phyloP scores from a whole-genome alignment of 371 early-diverging fungal species.

The Chytridiales sp. region DNA sequence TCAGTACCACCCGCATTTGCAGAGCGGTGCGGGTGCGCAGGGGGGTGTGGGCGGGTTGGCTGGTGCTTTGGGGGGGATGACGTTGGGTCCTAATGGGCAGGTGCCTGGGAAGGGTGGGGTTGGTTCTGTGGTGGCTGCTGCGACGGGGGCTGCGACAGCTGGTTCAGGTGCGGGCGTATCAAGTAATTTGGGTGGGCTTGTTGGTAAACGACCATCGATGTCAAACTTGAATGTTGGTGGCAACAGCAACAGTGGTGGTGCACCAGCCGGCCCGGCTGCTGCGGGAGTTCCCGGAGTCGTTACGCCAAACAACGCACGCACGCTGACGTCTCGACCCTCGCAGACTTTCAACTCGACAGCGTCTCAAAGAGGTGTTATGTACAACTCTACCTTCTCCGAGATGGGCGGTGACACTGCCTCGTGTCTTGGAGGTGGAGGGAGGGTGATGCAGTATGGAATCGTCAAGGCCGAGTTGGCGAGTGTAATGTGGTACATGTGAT shows the following conservation, averaged over 20 bases:
- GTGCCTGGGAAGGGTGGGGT: too few species aligned
- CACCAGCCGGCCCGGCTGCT: too few species aligned
- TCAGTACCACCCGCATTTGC: conserved; percentile 4
- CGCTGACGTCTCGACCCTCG: not conserved
- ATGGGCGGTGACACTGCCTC: not conserved
- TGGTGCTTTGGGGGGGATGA: conserved; percentile 25
- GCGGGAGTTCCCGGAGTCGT: too few species aligned
- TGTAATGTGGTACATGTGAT: conserved; percentile 69
- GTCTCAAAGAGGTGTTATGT: not conserved
- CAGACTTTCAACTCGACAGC: too few species aligned
- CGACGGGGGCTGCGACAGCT: not conserved
- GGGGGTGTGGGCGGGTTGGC: conserved; percentile 20
- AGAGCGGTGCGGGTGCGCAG: conserved; percentile 7
- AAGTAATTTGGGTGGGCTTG: conserved; percentile 10
- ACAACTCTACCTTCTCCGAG: not conserved
- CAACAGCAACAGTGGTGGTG: too few species aligned
- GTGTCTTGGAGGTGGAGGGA: conserved; percentile 29
- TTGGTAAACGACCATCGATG: not conserved
- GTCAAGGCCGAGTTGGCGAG: conserved; percentile 51
- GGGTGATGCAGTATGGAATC: conserved; percentile 48
- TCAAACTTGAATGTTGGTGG: too few species aligned
- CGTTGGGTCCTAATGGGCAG: too few species aligned
- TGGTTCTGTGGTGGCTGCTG: not conserved
- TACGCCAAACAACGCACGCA: too few species aligned
- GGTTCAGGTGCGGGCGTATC: not conserved